A percentile compares a stretch with the other conserved stretches of the same genome.
Evolutionary conservation across 1,284 basidiomycete species (phyloP).

Genomic region (Phenoliferia sp.): DNA sequence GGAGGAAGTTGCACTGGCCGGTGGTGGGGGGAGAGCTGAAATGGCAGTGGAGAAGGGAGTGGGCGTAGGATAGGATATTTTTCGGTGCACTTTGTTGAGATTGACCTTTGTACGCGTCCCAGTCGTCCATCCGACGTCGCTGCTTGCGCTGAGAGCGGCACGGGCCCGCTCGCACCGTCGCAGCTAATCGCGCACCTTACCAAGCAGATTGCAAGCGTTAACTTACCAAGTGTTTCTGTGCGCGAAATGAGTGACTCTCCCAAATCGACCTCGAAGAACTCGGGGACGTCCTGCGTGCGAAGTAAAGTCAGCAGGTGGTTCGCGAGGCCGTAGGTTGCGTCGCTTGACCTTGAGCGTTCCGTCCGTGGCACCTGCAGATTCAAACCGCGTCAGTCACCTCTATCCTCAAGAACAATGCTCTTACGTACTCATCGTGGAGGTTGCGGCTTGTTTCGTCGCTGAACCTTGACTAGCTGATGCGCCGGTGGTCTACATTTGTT

Average conservation of each 20-base stretch:
- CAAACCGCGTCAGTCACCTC: background rate
- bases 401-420: too few species aligned
- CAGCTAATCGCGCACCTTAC: too few species aligned
- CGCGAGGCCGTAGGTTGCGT: background rate
- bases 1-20: too few species aligned
- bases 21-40: too few species aligned
- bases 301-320: background rate
- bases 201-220: background rate
- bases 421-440: too few species aligned
- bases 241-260: conserved; percentile 84
- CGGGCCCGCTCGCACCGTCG: background rate
- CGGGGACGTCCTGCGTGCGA: conserved; percentile 53
- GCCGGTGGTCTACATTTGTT: too few species aligned
- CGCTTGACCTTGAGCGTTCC: background rate
- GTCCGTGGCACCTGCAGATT: background rate
- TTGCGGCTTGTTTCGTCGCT: too few species aligned
- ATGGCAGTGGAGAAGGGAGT: too few species aligned
- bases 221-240: conserved; percentile 83
- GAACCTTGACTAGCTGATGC: too few species aligned
- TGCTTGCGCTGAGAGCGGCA: background rate
- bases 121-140: background rate
- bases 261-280: conserved; percentile 74
- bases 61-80: too few species aligned
- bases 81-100: too few species aligned
- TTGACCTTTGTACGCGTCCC: background rate